These are phyloP conservation scores for Lentinula edodes DNA, from an alignment of 768 basidiomycete species.

Conservation along the genomic window DNA sequence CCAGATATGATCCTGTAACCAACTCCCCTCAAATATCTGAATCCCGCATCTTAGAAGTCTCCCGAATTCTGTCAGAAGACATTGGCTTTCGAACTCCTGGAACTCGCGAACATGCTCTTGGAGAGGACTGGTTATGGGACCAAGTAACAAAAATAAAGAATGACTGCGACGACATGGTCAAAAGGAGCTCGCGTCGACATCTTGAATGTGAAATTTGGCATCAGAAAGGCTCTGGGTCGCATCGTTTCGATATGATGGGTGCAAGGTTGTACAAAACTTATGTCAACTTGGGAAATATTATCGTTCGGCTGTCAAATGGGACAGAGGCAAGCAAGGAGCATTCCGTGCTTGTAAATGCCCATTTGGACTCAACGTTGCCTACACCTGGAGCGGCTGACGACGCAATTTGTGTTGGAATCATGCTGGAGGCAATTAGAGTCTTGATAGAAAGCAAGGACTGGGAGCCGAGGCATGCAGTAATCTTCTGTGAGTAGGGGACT, in stretches of 20 bases:
- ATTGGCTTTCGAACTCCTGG: constrained; percentile 93
- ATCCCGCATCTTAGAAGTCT: constrained; percentile 54
- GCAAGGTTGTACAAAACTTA: constrained; percentile 83
- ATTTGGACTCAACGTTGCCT: constrained; percentile 87
- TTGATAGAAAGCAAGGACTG: constrained; percentile 31
- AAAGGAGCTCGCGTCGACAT: constrained; percentile 38
- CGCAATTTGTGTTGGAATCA: constrained; percentile 80
- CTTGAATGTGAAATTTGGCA: constrained; percentile 91
- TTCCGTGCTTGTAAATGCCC: constrained; percentile 82
- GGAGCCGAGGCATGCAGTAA: constrained; percentile 63
- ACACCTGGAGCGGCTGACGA: constrained; percentile 90
- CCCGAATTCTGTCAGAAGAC: constrained; percentile 70
- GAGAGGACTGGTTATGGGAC: constrained; percentile 76
- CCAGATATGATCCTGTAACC: constrained; percentile 44
- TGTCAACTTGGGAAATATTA: constrained; percentile 80
- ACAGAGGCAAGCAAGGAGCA: constrained; percentile 69
- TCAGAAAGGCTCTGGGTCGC: constrained; percentile 83
- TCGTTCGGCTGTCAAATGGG: constrained; percentile 81
- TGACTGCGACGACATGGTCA: constrained; percentile 54
- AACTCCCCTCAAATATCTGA: constrained; percentile 69
- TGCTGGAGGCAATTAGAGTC: constrained; percentile 86
- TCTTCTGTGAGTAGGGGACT: constrained; percentile 60
- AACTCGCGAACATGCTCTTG: constrained; percentile 79
- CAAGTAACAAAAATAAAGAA: constrained; percentile 57
- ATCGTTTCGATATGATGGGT: constrained; percentile 91